phyloP scores from a whole-genome alignment of 2,329 filamentous ascomycete species.

The Alternaria hordeiaustralica region DNA sequence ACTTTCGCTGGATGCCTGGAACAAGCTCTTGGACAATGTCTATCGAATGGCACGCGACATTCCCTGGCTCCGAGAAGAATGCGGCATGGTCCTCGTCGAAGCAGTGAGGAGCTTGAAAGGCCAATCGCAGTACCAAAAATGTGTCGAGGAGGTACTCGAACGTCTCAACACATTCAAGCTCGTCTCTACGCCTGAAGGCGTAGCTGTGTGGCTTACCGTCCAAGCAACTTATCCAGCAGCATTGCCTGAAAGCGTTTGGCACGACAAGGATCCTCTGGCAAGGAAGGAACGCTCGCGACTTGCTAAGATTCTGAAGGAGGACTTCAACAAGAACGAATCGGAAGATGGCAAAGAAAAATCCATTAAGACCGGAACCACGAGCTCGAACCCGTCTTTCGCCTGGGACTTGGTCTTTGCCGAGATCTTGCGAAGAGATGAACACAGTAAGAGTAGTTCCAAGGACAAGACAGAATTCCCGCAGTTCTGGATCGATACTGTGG shows the following conservation, averaged over 20 bases:
- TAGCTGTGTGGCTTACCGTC: conserved; percentile 84
- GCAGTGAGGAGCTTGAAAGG: conserved; percentile 65
- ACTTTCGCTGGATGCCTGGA: conserved; percentile 64
- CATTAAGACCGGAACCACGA: conserved; percentile 75
- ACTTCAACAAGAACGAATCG: conserved; percentile 60
- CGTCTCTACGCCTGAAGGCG: conserved; percentile 82
- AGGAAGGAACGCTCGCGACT: conserved; percentile 71
- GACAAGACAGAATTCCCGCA: conserved; percentile 65
- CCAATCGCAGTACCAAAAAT: conserved; percentile 57
- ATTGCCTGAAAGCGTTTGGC: conserved; percentile 75
- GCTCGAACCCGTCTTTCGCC: conserved; percentile 81
- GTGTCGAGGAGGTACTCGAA: conserved; percentile 67
- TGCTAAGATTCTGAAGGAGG: conserved; percentile 81
- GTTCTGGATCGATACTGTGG: conserved; percentile 87
- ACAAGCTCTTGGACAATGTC: conserved; percentile 72
- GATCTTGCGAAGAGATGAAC: conserved; percentile 36
- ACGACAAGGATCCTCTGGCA: conserved; percentile 72
- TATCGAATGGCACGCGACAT: conserved; percentile 80
- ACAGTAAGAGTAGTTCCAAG: conserved; percentile 38
- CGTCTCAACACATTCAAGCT: conserved; percentile 69
- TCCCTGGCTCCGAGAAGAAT: conserved; percentile 87
- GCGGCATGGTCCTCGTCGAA: conserved; percentile 80
- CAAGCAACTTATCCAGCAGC: conserved; percentile 68
- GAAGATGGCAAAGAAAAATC: conserved; percentile 53
- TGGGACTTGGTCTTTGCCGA: conserved; percentile 79